Evolutionary conservation across 2,329 filamentous ascomycete species (phyloP).

Genomic region (Leptographium galeiforme): DNA sequence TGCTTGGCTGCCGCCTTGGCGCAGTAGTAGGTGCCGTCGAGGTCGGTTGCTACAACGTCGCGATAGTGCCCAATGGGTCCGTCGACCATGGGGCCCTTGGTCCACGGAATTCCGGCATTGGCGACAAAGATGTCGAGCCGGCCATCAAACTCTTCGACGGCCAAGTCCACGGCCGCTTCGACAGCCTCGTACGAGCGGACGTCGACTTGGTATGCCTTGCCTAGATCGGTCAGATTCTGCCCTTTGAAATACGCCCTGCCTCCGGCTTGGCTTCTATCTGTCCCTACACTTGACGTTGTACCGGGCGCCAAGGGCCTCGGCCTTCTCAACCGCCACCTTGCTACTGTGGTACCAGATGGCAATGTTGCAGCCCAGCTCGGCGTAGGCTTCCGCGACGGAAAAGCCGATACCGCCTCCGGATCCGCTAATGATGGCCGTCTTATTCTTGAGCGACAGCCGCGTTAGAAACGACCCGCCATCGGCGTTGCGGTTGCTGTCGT

Average conservation of each 20-base stretch:
- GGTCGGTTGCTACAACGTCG: constrained; percentile 54
- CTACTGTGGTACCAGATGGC: constrained; percentile 63
- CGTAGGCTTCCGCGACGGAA: constrained; percentile 47
- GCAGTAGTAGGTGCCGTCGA: constrained; percentile 67
- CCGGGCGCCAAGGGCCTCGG: constrained; percentile 48
- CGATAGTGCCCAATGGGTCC: constrained; percentile 52
- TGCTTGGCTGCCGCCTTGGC: constrained; percentile 55
- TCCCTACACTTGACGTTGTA: constrained; percentile 54
- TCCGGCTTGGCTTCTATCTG: too few species aligned
- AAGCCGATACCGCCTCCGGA: constrained; percentile 55
- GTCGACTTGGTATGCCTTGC: constrained; percentile 48
- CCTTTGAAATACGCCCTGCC: too few species aligned
- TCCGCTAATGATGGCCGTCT: constrained; percentile 57
- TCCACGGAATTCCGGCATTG: constrained; percentile 66
- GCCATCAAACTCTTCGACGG: constrained; percentile 54
- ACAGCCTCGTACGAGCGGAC: constrained; percentile 39
- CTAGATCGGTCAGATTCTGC: constrained; percentile 22
- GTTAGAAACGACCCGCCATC: constrained; percentile 38
- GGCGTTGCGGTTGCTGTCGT: constrained; percentile 38
- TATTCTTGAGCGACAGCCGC: constrained; percentile 56
- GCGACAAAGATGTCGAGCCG: constrained; percentile 67
- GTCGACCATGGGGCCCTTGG: constrained; percentile 52
- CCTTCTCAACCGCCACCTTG: constrained; percentile 46
- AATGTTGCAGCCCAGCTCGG: constrained; percentile 59
- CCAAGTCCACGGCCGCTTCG: constrained; percentile 32